phyloP scores from a whole-genome alignment of 2,329 filamentous ascomycete species.

The Gaeumannomyces tritici region DNA sequence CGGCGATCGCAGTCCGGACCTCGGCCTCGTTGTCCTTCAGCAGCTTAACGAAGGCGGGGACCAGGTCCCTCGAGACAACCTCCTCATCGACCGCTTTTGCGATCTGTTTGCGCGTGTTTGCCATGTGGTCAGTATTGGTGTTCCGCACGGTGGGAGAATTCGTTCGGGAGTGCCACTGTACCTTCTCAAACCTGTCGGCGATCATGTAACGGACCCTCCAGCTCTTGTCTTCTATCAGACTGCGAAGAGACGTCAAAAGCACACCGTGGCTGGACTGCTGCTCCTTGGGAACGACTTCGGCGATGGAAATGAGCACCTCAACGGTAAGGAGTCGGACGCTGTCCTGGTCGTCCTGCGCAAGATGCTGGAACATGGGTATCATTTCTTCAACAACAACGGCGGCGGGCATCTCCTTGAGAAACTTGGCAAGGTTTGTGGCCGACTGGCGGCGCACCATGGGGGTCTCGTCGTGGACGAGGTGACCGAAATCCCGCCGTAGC shows the following conservation, averaged over 20 bases:
- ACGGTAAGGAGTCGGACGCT: conserved; percentile 93
- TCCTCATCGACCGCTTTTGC: conserved; percentile 98
- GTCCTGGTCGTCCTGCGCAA: conserved; percentile 94
- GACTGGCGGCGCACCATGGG: conserved; percentile 98
- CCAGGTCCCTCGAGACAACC: conserved; percentile 85
- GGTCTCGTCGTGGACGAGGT: conserved; percentile 94
- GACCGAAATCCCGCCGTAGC: conserved; percentile 82
- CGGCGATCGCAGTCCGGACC: conserved; percentile 91
- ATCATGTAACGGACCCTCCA: conserved; percentile 99
- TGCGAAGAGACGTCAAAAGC: conserved; percentile 79
- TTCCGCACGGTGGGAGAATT: not conserved
- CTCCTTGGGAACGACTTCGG: conserved; percentile 95
- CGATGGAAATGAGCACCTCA: conserved; percentile 91
- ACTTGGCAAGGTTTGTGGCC: conserved; percentile 92
- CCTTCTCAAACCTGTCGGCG: conserved; percentile 96
- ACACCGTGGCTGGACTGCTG: conserved; percentile 96
- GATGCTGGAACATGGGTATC: conserved; percentile 97
- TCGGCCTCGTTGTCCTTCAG: conserved; percentile 97
- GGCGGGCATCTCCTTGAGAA: conserved; percentile 93
- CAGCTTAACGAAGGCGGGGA: conserved; percentile 94
- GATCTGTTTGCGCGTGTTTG: conserved; percentile 51
- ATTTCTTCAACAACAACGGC: conserved; percentile 93
- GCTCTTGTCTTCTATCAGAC: conserved; percentile 97
- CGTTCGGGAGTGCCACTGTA: conserved; percentile 21
- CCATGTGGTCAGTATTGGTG: not conserved